Evolutionary conservation across 2,329 filamentous ascomycete species (phyloP), one percentile per base, ranked within the genome.

Genomic region (Fusarium austroafricanum): DNA sequence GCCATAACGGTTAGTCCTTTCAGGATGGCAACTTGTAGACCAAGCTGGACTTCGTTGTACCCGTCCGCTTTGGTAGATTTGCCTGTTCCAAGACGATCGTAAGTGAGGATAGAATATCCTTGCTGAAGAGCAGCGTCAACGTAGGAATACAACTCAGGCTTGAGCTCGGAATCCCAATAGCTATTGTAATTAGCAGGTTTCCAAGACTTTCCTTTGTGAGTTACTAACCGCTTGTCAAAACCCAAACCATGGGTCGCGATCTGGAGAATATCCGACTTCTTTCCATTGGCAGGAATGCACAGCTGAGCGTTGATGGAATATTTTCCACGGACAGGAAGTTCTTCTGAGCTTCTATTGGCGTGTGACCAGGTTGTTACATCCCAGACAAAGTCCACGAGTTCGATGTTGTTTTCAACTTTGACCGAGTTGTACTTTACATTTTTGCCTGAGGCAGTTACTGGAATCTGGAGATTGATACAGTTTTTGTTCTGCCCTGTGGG

Each of bases 281-380:
- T 14, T 2, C 47, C 35, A 14, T n/a, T 4, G 2, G 7, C 3
- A 0, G 35, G 23, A 1, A 51, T 51, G 15, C 47, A 51, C 4
- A 51, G 18, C 1, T 51, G 35, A 21, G 47, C 47, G 10, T 2
- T 21, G 23, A 51, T 42, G 1, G 35, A 51, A 10, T 51, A 51
- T 3, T 35, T 42, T 0, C 47, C 47, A 1, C 21, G 15, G 6
- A 51, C n/a, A 0, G 23, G n/a, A 4, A n/a, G 5, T 0, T 14
- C 7, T 7, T 28, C 10, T 1, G 3, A 1, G 0, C 35, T 42
- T 2, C 23, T 51, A 4, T 42, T 51, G 2, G 35, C 35, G 2
- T 42, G 47, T 0, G 47, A 42, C 47, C 47, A 51, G 3, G 47
- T 51, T 0, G 35, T 21, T 17, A 15, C 23, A 9, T 51, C 47